Percentiles rank a stretch among this genome's conserved stretches.
Evolutionary conservation across 257 asterid genomes (phyloP).

Genomic region (Handroanthus guayacan): DNA sequence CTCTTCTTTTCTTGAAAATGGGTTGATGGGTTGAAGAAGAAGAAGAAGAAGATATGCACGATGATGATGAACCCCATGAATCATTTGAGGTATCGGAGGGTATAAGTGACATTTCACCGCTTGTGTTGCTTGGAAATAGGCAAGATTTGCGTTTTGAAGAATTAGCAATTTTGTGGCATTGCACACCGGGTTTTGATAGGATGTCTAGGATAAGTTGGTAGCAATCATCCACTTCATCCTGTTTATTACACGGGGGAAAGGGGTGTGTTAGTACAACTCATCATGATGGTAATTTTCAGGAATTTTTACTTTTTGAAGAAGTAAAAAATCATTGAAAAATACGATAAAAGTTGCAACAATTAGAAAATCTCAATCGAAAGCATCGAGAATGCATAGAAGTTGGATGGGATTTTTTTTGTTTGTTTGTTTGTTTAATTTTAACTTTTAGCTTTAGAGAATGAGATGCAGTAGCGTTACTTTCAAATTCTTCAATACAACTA

Average conservation of each 20-base stretch:
- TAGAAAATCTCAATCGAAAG: too few species aligned
- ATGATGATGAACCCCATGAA: slow-evolving; percentile 44
- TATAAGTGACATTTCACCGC: slow-evolving; percentile 43
- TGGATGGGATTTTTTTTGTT: too few species aligned
- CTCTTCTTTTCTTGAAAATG: slow-evolving; percentile 55
- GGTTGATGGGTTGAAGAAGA: slow-evolving; percentile 36
- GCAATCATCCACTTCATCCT: slow-evolving; percentile 71
- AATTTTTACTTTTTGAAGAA: too few species aligned
- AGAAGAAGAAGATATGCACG: slow-evolving; percentile 34
- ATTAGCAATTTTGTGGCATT: slow-evolving; percentile 26
- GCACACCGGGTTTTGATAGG: background rate
- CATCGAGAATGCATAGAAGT: too few species aligned
- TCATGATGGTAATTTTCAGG: too few species aligned
- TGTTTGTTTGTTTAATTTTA: too few species aligned
- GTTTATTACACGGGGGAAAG: background rate
- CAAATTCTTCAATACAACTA: too few species aligned
- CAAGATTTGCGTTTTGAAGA: slow-evolving; percentile 42
- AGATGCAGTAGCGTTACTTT: too few species aligned
- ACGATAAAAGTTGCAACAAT: too few species aligned
- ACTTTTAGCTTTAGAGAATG: too few species aligned
- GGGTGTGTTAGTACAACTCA: too few species aligned
- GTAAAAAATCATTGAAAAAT: too few species aligned
- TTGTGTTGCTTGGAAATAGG: slow-evolving; percentile 34
- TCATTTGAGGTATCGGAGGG: slow-evolving; percentile 50
- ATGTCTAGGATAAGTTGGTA: slow-evolving; percentile 40